Evolutionary conservation across 768 basidiomycete genomes (phyloP), one percentile per base, ranked within the genome.

Genomic region (Wakefieldia striispora): DNA sequence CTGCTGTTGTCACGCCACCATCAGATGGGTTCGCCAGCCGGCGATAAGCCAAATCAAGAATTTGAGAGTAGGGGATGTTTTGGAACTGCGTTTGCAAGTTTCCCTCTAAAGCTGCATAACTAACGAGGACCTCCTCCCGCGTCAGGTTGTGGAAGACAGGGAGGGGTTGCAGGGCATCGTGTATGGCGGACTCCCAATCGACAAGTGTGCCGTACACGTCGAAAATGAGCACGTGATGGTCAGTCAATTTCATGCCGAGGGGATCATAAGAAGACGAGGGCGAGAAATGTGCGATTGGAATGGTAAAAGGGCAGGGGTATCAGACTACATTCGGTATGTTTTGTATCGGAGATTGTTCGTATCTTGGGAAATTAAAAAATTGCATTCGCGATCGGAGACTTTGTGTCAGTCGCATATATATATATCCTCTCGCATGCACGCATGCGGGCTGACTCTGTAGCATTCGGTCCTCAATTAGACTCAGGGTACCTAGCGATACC

Each of bases 151-250:
- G 60, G 21, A 59, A 67, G 33, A 58, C 20, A 12, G 49, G 20
- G 16, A 33, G 33, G 16, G 14, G 14, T n/a, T n/a, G 24, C 26
- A 90, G 71, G 1, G 71, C 76, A 12, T 71, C 61, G 66, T 76
- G 78, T 43, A 91, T 76, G 14, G 84, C 83, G 6, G 77, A 74
- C 66, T 90, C 87, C 88, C 88, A 90, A 64, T 91, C 83, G 38
- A 80, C 69, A 43, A 90, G 78, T 1, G 88, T 91, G 4, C 84
- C 88, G 54, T 89, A 90, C 51, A 86, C 83, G 55, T 91, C 88
- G 61, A 88, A 86, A 41, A 88, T 70, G 37, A 90, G 75, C 20
- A 76, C 77, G 16, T 47, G 53, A 43, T 67, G 54, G 3, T 53
- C 34, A 13, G 55, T 60, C 31, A 64, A 54, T 40, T 50, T 55